Evolutionary conservation across 148 eudicot genomes (phyloP), one percentile per base, ranked within the genome.

Genomic region (Selenicereus undatus): DNA sequence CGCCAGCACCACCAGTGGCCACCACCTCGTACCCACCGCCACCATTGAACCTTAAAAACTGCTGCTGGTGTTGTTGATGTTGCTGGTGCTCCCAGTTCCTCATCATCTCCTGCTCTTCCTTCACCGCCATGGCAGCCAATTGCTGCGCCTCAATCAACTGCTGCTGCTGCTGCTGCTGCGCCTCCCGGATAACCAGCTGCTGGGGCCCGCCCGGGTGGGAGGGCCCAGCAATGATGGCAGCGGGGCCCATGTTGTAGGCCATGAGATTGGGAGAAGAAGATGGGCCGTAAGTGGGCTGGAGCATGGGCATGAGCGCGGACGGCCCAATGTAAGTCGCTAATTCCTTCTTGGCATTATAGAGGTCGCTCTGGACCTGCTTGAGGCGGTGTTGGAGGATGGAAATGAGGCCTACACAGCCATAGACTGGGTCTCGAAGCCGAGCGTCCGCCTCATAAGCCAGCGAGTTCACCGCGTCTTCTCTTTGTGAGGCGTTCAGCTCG

Each of bases 401-500:
- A 17, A 94, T 92, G 8, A 91, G 82, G 11, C 98, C 98, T 0
- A 94, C 98, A 60, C 98, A 94, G 0, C 98, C 98, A 20, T 94
- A 94, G 0, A 94, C 96, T 0, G 98, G 96, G 81, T 94, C 98
- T 0, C 88, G 84, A 1, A 91, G 86, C 16, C 98, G 82, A 1
- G 90, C 89, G 56, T 92, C 94, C 0, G 98, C 98, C 83, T 94
- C 98, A 43, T 92, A 94, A 1, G 93, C 96, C 0, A 94, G 75
- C 1, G 98, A 92, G 65, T 91, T 92, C 5, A 94, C 98, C 0
- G 96, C 98, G 43, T 94, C 98, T 77, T 94, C 93, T 3, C 98
- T 86, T 70, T 92, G 91, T 4, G 79, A 32, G 0, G 88, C 64
- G 45, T 68, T 54, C 1, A 94, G 86, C 3, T 92, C 96, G 58